Base-by-base conservation (phyloP, 2,329 filamentous ascomycete genomes). In the Exutisphaerella laricina region DNA sequence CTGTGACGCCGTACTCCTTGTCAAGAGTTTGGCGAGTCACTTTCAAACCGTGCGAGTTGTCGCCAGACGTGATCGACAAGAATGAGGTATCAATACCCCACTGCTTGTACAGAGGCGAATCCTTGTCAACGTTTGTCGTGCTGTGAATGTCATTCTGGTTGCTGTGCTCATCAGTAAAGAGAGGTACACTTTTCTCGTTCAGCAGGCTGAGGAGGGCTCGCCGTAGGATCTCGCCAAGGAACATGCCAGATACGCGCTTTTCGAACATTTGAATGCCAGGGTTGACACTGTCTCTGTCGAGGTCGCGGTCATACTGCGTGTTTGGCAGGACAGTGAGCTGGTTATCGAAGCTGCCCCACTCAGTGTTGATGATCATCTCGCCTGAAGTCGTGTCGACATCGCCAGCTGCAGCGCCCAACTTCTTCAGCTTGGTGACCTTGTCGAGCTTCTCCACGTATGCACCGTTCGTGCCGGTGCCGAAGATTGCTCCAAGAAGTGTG, bases 331-430 rank as follows among this genome's bases (percentile, higher is more conserved):
- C 85, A 55, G 83, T 86, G 53, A 97, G 79, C 56, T 85, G 79
- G 69, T 97, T 97, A 69, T 98, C 92, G 60, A 98, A 98, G 44
- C 88, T 94, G 49, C 92, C 92, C 92, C 92, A 98, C 70, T 98
- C 92, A 1, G 86, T 90, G 70, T 98, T 98, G 69, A 98, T 78
- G 45, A 98, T 88, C 92, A 98, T 98, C 57, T 94, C 80, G 39
- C 89, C 88, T 0, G 89, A 94, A 6, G 80, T 80, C 36, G 73
- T 73, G 66, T 96, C 88, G 56, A 85, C 92, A 4, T 83, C 80
- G 30, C 66, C 66, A 23, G 63, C 61, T 29, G 70, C 58, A 32
- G 64, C 64, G 31, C 64, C 58, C 41, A 66, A 54, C 31, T 70
- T 68, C 33, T 69, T 66, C 58, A 83, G 70, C 72, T 97, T 98